Conservation (phyloP, 2,329 filamentous ascomycete species). For the Nakataea oryzae region DNA sequence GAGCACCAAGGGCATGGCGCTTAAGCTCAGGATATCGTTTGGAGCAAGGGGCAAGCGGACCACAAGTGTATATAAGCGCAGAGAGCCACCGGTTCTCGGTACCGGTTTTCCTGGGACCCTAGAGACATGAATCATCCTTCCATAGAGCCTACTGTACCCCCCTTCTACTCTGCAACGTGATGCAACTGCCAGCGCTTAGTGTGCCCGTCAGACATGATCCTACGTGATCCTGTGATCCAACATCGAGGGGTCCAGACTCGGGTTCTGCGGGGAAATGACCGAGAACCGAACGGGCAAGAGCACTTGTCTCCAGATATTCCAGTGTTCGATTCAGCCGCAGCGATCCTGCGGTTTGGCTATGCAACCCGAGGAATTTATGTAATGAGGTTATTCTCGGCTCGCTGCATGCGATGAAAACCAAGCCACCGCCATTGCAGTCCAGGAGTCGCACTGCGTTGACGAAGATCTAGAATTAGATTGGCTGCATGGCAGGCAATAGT, state of each 20-base stretch:
- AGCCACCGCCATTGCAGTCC: background rate
- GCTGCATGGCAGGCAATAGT: no score
- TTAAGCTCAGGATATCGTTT: no score
- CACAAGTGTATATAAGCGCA: no score
- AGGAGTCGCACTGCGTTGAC: background rate
- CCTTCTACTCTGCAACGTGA: no score
- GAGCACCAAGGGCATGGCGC: no score
- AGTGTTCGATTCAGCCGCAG: background rate
- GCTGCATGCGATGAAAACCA: background rate
- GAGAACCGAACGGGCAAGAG: background rate
- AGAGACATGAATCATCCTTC: no score
- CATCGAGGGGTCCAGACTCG: background rate
- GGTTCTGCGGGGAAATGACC: background rate
- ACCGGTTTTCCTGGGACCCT: no score
- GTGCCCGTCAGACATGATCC: background rate
- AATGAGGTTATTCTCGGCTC: background rate
- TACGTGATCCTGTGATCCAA: background rate
- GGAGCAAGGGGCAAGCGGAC: no score
- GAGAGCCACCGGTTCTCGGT: no score
- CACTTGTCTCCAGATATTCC: background rate
- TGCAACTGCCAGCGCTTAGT: background rate
- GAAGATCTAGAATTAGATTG: background rate
- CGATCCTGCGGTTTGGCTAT: background rate
- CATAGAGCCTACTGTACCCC: no score
- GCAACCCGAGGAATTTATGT: background rate